These are phyloP conservation scores for Salix brachista DNA, from an alignment of 345 rosid species.

Conservation along the genomic window DNA sequence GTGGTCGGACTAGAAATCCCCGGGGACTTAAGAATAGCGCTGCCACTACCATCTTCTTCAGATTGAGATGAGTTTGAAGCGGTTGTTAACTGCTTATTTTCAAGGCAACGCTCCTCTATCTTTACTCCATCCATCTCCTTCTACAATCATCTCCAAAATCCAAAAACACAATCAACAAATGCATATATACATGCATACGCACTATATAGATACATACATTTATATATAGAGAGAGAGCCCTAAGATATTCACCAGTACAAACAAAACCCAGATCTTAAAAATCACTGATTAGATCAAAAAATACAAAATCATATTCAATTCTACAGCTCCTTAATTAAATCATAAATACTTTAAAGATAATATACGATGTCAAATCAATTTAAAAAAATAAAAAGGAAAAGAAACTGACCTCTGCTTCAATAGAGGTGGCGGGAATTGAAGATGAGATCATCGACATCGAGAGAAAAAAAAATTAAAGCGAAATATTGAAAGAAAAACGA, in stretches of 20 bases:
- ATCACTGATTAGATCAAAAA: slow-evolving; percentile 30
- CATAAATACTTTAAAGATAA: slow-evolving; percentile 17
- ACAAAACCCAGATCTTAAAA: slow-evolving; percentile 53
- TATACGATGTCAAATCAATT: neutral
- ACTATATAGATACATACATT: neutral
- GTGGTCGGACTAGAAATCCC: slow-evolving; percentile 61
- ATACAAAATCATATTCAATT: slow-evolving; percentile 7
- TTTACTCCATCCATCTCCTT: slow-evolving; percentile 48
- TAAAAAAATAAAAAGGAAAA: neutral
- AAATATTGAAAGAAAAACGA: neutral
- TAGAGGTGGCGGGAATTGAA: slow-evolving; percentile 55
- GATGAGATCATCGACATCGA: slow-evolving; percentile 39
- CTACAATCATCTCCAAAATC: slow-evolving; percentile 44
- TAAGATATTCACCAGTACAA: slow-evolving; percentile 20
- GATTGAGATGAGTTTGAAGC: slow-evolving; percentile 73
- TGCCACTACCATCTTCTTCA: slow-evolving; percentile 63
- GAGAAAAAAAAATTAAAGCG: neutral
- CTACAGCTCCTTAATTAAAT: slow-evolving; percentile 32
- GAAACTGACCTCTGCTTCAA: slow-evolving; percentile 41
- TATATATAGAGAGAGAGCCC: slow-evolving; percentile 9
- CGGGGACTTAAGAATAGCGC: slow-evolving; percentile 66
- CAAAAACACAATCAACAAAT: slow-evolving; percentile 33
- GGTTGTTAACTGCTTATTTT: slow-evolving; percentile 73
- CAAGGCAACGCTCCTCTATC: slow-evolving; percentile 66
- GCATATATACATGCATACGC: neutral